Evolutionary conservation across 2,329 filamentous ascomycete genomes (phyloP).

Genomic region (Colletotrichum karsti): DNA sequence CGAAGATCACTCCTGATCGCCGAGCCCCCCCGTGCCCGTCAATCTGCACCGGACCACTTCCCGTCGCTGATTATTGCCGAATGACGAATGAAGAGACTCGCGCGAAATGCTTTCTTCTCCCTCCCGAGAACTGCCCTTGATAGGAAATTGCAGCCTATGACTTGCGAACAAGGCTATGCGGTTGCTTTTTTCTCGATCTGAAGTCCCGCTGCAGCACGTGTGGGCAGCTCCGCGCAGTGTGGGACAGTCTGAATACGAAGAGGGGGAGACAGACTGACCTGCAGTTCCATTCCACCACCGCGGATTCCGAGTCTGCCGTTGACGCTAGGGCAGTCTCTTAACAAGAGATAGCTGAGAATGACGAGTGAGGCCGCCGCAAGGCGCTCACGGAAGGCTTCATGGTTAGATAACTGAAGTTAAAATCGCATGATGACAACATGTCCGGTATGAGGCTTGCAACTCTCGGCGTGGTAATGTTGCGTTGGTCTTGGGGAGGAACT

Average conservation of each 20-base stretch:
- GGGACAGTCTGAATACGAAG: neutral
- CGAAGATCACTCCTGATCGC: neutral
- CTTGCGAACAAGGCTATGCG: neutral
- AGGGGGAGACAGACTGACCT: neutral
- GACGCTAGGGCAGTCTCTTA: neutral
- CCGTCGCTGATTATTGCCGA: neutral
- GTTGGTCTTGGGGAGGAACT: too few species aligned
- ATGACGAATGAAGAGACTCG: neutral
- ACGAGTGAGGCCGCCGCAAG: neutral
- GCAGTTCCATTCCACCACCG: neutral
- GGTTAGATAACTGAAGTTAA: neutral
- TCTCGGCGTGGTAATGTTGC: too few species aligned
- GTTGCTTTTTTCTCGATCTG: constrained; percentile 4
- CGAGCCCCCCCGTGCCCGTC: neutral
- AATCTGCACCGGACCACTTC: neutral
- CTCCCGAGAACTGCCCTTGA: neutral
- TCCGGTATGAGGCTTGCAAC: too few species aligned
- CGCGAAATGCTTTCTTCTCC: constrained; percentile 10
- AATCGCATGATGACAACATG: too few species aligned
- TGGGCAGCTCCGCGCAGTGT: neutral
- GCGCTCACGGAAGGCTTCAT: neutral
- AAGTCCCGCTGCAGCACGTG: constrained; percentile 1
- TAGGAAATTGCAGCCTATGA: neutral
- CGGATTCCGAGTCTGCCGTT: neutral
- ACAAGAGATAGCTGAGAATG: neutral